Percentiles rank a stretch among this genome's conserved stretches.
phyloP scores from a whole-genome alignment of 805 yeast genomes.

The Ogataea salicorniae region DNA sequence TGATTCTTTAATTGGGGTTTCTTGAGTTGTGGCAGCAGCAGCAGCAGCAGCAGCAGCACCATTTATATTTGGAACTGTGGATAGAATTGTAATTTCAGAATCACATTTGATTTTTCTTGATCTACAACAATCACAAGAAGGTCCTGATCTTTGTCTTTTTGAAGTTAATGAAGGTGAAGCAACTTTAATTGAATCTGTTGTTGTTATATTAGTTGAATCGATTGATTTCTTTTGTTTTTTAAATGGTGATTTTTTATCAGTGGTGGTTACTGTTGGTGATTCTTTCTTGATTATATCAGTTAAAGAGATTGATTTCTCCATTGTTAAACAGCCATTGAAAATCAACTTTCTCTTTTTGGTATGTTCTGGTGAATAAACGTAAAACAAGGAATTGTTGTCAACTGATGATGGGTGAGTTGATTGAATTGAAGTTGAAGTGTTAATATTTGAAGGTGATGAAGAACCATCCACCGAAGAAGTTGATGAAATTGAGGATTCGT shows the following conservation, averaged over 20 bases:
- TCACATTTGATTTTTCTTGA: constrained; percentile 68
- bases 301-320: neutral
- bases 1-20: constrained; percentile 9
- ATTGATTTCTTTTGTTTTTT: neutral
- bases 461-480: neutral
- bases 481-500: neutral
- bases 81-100: constrained; percentile 45
- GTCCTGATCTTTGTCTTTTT: constrained; percentile 62
- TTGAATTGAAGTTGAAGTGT: neutral
- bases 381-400: neutral
- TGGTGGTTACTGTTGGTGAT: constrained; percentile 18
- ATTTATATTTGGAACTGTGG: constrained; percentile 13
- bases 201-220: neutral
- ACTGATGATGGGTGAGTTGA: neutral
- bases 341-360: constrained; percentile 4
- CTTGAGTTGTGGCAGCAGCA: neutral
- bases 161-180: constrained; percentile 29
- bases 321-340: neutral
- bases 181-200: constrained; percentile 24
- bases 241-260: constrained; percentile 12
- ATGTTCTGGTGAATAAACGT: constrained; percentile 7
- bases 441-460: neutral
- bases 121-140: constrained; percentile 70
- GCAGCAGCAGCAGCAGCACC: neutral
- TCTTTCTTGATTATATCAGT: constrained; percentile 6